phyloP scores from a whole-genome alignment of 371 early-diverging fungal genomes.

The Lichtheimia ramosa region DNA sequence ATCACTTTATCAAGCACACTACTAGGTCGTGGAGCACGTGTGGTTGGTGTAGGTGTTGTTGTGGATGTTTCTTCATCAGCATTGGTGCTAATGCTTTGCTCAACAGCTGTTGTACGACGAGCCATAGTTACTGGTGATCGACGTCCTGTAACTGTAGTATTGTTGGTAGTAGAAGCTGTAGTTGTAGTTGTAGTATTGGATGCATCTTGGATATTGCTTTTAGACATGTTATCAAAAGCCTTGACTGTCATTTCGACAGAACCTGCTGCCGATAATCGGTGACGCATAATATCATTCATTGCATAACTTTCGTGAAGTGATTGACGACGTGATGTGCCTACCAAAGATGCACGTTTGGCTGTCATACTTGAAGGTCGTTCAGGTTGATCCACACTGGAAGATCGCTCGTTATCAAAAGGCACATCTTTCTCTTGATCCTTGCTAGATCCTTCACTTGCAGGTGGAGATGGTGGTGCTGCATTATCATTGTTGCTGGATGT shows the following conservation, averaged over 20 bases:
- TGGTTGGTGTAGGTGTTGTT: not conserved
- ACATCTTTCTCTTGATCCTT: conserved; percentile 13
- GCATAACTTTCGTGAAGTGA: conserved; percentile 43
- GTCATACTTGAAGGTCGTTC: conserved; percentile 29
- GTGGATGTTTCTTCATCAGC: not conserved
- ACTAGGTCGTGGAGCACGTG: conserved; percentile 8
- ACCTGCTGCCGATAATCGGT: conserved; percentile 25
- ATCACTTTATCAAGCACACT: conserved; percentile 45
- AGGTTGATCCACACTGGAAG: not conserved
- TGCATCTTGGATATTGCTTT: conserved; percentile 5
- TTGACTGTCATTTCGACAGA: conserved; percentile 43
- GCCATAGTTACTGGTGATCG: too few species aligned
- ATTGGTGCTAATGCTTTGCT: not conserved
- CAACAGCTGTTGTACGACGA: not conserved
- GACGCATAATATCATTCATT: conserved; percentile 14
- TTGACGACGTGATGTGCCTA: conserved; percentile 23
- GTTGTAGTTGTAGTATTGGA: not conserved
- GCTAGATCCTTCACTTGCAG: conserved; percentile 3
- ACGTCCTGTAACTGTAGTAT: not conserved
- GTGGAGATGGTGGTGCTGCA: not conserved
- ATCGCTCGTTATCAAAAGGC: conserved; percentile 5
- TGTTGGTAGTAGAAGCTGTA: not conserved
- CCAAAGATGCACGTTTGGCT: conserved; percentile 29
- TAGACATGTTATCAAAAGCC: conserved; percentile 38
- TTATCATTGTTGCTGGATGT: not conserved